Conservation (phyloP, 1,139 yeast species). For the Blastobotrys apis region DNA sequence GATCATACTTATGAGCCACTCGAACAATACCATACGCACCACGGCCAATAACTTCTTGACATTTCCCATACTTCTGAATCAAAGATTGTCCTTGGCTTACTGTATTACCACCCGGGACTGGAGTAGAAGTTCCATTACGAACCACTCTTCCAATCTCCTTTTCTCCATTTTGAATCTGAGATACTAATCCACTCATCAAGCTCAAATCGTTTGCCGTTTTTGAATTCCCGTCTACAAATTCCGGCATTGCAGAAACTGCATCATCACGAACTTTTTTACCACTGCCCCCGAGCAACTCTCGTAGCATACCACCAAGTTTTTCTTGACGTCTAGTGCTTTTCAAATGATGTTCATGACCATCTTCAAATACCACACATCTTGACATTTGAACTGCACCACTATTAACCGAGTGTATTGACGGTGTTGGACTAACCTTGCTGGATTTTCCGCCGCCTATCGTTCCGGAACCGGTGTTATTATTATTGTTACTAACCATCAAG, state of each 20-base stretch:
- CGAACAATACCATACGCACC: constrained; percentile 87
- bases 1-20: constrained; percentile 54
- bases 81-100: constrained; percentile 34
- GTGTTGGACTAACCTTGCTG: constrained; percentile 11
- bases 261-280: constrained; percentile 76
- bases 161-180: constrained; percentile 47
- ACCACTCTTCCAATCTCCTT: constrained; percentile 22
- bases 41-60: constrained; percentile 74
- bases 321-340: constrained; percentile 81
- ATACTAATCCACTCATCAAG: constrained; percentile 75
- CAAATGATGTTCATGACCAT: constrained; percentile 81
- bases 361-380: constrained; percentile 38
- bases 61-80: constrained; percentile 69
- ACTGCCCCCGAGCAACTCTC: constrained; percentile 70
- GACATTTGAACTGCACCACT: constrained; percentile 1
- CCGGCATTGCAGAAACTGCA: constrained; percentile 83
- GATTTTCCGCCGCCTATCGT: constrained; percentile 1
- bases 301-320: constrained; percentile 78
- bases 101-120: constrained; percentile 29
- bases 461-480: background rate
- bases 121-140: constrained; percentile 28
- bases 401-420: constrained; percentile 9
- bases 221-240: constrained; percentile 40
- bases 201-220: constrained; percentile 56
- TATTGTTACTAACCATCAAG: no score